Percentiles rank a stretch among this genome's conserved stretches.
These are phyloP conservation scores for Rhodomyrtus psidioides DNA, from an alignment of 441 rosid species.

Conservation along the genomic window DNA sequence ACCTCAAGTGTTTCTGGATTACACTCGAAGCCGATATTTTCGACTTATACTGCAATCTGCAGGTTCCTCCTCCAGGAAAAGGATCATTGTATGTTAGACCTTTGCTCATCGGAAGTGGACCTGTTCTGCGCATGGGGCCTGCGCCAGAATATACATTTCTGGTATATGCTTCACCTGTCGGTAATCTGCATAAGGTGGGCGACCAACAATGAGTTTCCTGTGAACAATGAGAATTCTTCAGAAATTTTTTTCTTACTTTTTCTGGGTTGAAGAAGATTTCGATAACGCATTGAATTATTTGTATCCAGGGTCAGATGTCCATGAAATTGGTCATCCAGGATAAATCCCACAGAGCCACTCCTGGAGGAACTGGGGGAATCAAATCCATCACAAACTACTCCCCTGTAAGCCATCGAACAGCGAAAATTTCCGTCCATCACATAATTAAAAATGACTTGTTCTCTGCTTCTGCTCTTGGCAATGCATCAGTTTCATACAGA, in stretches of 20 bases:
- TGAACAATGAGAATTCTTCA: constrained; percentile 6
- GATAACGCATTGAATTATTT: not conserved
- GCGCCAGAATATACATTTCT: constrained; percentile 51
- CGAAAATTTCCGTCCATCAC: not conserved
- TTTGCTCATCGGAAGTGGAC: constrained; percentile 52
- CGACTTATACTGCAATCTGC: not conserved
- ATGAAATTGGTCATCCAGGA: constrained; percentile 59
- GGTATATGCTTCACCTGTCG: constrained; percentile 53
- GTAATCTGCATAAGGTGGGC: constrained; percentile 9
- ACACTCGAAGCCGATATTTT: not conserved
- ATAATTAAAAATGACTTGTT: not conserved
- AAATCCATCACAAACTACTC: constrained; percentile 48
- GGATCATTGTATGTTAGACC: constrained; percentile 66
- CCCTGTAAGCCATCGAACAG: constrained; percentile 11
- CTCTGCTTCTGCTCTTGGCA: not conserved
- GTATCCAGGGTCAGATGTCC: not conserved
- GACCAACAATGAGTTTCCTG: constrained; percentile 4
- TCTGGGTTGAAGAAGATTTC: not conserved
- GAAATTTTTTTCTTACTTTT: no score
- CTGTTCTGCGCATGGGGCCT: constrained; percentile 36
- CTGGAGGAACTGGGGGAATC: constrained; percentile 47
- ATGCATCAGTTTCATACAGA: not conserved
- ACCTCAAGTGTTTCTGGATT: not conserved
- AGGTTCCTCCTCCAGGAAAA: constrained; percentile 70
- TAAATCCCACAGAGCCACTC: constrained; percentile 53